A percentile compares a stretch with the other conserved stretches of the same genome.
These are phyloP conservation scores for Cordyceps tenuipes DNA, from an alignment of 2,329 filamentous ascomycete genomes.

Conservation along the genomic window DNA sequence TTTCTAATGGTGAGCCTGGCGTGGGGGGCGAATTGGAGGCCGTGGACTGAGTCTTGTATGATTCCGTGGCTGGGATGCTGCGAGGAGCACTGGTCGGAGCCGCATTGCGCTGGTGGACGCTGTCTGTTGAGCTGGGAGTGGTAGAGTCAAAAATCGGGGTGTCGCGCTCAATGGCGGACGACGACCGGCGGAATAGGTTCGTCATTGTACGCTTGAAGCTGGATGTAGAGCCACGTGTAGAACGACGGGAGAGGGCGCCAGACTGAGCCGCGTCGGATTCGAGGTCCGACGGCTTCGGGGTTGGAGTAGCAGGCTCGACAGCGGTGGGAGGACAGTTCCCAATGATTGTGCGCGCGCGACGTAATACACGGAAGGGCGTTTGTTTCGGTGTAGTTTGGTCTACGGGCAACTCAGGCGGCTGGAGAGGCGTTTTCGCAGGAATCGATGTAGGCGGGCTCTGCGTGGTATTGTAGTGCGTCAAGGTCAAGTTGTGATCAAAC, in stretches of 20 bases:
- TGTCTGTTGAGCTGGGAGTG: constrained; percentile 10
- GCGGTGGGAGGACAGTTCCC: not conserved
- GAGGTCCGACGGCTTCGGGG: not conserved
- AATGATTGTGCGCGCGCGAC: constrained; percentile 8
- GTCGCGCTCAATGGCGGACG: constrained; percentile 24
- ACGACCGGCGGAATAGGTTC: constrained; percentile 38
- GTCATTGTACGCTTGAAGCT: constrained; percentile 43
- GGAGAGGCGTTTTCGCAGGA: constrained; percentile 4
- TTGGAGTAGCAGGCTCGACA: not conserved
- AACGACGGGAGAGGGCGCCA: constrained; percentile 29
- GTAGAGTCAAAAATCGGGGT: constrained; percentile 17
- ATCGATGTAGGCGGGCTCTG: constrained; percentile 8
- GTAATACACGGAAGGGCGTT: constrained; percentile 8
- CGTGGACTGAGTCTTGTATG: constrained; percentile 38
- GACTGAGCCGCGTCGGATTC: constrained; percentile 13
- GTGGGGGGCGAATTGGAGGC: constrained; percentile 44
- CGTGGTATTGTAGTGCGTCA: constrained; percentile 8
- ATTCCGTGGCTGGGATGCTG: constrained; percentile 14
- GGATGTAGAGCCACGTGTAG: constrained; percentile 34
- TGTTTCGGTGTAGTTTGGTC: constrained; percentile 12
- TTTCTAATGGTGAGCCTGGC: constrained; percentile 37
- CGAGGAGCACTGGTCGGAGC: constrained; percentile 29
- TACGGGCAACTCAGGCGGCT: not conserved
- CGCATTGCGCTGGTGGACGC: constrained; percentile 20
- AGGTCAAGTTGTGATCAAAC: constrained; percentile 24